Evolutionary conservation across 2,329 filamentous ascomycete species (phyloP).

Genomic region (Calonectria pseudoturangicola): DNA sequence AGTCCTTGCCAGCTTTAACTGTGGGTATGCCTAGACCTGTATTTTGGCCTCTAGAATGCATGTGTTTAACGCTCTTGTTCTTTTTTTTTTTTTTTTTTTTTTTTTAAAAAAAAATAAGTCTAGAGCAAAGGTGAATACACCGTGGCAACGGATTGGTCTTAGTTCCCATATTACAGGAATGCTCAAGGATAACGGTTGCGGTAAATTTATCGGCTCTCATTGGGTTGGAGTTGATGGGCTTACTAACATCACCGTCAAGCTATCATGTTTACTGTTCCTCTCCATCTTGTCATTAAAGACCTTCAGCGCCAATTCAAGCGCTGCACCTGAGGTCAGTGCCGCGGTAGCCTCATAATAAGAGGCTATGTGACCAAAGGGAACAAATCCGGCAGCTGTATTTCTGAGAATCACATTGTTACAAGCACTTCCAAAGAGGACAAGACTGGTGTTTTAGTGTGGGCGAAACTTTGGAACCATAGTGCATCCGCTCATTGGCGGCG

Average conservation of each 20-base stretch:
- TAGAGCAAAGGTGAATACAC: conserved; percentile 64
- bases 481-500: conserved; percentile 75
- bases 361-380: conserved; percentile 81
- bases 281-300: conserved; percentile 74
- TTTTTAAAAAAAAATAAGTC: conserved; percentile 40
- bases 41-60: too few species aligned
- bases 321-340: conserved; percentile 76
- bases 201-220: conserved; percentile 77
- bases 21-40: too few species aligned
- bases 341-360: conserved; percentile 81
- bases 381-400: conserved; percentile 75
- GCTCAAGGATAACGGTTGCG: conserved; percentile 72
- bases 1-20: too few species aligned
- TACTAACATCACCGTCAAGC: conserved; percentile 73
- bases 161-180: conserved; percentile 58
- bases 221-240: conserved; percentile 74
- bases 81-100: too few species aligned
- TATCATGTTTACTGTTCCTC: conserved; percentile 70
- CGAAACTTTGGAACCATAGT: conserved; percentile 77
- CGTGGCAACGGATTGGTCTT: conserved; percentile 69
- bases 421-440: conserved; percentile 68
- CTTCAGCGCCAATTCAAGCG: conserved; percentile 67
- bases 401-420: conserved; percentile 65
- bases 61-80: too few species aligned
- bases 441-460: conserved; percentile 77